Evolutionary conservation across 805 yeast genomes (phyloP), one percentile per base, ranked within the genome.

Genomic region (Alloascoidea africana): DNA sequence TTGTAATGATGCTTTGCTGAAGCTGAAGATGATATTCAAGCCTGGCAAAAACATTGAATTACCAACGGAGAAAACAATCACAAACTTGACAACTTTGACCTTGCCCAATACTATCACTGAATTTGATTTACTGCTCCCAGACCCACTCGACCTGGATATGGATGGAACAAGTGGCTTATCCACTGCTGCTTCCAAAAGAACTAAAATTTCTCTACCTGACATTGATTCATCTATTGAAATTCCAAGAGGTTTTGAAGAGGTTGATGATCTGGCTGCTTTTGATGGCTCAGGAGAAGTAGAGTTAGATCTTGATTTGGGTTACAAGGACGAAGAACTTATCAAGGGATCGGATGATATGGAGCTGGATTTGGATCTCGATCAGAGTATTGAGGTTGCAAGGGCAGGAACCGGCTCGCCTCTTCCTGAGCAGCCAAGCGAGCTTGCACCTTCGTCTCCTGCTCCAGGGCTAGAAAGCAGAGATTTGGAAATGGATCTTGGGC

Each of bases 81-180:
- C 77, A 1, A 74, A 75, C 17, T 62, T 80, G 23, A 66, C 68
- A 18, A 70, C 68, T 33, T 63, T 82, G 36, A 70, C 76, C 1
- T 62, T 86, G 46, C 74, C 68, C 48, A 94, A 86, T 56, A 81
- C 83, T 14, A 77, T 85, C 34, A 79, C 94, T 0, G 83, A 76
- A 41, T 66, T 76, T 30, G 93, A 83, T 49, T 70, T 84, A 44
- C 59, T 82, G 32, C 70, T 69, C 43, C 82, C 75, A 45, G 82
- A 74, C 35, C 80, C 80, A 19, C 55, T 71, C 8, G 30, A 23
- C n/a, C n/a, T 23, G n/a, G 30, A 23, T 23, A n/a, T n/a, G 8
- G 30, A 23, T 23, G 40, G 3, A 27, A 8, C 32, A 32, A 13
- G 18, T 38, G 30, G 38, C 30, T 6, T 16, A 16, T 4, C 30